Evolutionary conservation across 129 eudicot species (phyloP).

Genomic region (Apium graveolens): DNA sequence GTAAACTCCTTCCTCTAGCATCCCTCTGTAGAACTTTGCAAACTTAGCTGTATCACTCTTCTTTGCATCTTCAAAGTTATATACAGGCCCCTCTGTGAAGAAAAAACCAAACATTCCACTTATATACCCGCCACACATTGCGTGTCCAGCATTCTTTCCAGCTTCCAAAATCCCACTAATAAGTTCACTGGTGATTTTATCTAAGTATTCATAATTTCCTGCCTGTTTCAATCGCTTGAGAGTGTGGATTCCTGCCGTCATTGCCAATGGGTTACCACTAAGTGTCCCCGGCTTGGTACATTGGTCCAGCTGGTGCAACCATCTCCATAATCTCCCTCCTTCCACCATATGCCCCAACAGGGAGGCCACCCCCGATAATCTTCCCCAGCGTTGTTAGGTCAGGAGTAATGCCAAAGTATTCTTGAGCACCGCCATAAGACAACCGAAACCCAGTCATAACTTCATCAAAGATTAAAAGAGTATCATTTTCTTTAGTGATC

Average conservation of each 20-base stretch:
- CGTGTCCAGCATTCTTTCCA: constrained; percentile 63
- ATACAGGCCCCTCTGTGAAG: constrained; percentile 72
- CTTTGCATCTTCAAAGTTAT: constrained; percentile 70
- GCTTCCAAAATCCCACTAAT: constrained; percentile 49
- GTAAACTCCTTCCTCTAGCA: constrained; percentile 93
- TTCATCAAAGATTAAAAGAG: constrained; percentile 74
- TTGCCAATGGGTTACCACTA: constrained; percentile 90
- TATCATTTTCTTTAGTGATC: constrained; percentile 51
- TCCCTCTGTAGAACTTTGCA: constrained; percentile 65
- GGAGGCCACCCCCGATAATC: constrained; percentile 82
- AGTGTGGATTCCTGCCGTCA: constrained; percentile 91
- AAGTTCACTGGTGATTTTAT: constrained; percentile 53
- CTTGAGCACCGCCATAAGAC: constrained; percentile 89
- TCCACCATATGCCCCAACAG: constrained; percentile 94
- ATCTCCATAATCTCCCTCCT: constrained; percentile 92
- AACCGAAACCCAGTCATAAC: constrained; percentile 90
- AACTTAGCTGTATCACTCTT: constrained; percentile 84
- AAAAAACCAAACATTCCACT: constrained; percentile 92
- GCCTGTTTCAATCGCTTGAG: constrained; percentile 55
- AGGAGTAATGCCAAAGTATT: constrained; percentile 67
- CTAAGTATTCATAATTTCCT: constrained; percentile 61
- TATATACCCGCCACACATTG: constrained; percentile 67
- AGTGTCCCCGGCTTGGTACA: constrained; percentile 89
- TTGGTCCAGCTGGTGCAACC: constrained; percentile 96
- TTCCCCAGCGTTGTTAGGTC: constrained; percentile 76